phyloP scores from a whole-genome alignment of 2,329 filamentous ascomycete species.

The Scopulariopsis brevicaulis region DNA sequence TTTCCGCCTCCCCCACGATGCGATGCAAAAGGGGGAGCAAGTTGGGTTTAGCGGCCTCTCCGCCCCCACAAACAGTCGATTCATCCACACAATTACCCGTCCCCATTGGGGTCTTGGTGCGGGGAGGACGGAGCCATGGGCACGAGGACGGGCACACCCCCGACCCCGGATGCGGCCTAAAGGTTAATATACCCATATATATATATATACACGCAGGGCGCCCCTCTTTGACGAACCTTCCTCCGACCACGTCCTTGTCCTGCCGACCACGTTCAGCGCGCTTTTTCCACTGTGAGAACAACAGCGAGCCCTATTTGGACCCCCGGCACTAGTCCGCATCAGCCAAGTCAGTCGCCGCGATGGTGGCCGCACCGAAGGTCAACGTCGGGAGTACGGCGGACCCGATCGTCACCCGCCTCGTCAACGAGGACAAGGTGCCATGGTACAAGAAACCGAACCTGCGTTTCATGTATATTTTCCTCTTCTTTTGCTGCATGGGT shows the following conservation, averaged over 20 bases:
- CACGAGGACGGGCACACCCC: not conserved
- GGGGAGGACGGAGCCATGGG: not conserved
- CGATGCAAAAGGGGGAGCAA: not conserved
- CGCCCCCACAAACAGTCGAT: not conserved
- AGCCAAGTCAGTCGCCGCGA: not conserved
- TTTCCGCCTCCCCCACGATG: not conserved
- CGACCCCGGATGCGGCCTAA: not conserved
- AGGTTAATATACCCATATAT: not conserved
- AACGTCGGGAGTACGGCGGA: conserved; percentile 8
- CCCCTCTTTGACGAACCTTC: not conserved
- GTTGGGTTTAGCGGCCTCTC: not conserved
- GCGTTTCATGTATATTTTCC: conserved; percentile 34
- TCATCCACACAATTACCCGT: not conserved
- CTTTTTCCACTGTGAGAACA: not conserved
- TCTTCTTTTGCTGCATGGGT: conserved; percentile 42
- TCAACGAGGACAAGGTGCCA: conserved; percentile 18
- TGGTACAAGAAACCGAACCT: conserved; percentile 46
- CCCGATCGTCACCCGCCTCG: conserved; percentile 19
- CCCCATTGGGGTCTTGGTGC: not conserved
- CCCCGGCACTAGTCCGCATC: not conserved
- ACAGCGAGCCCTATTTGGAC: too few species aligned
- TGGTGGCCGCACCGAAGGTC: not conserved
- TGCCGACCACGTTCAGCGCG: not conserved
- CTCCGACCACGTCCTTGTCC: not conserved
- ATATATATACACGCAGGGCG: not conserved